Evolutionary conservation across 2,329 filamentous ascomycete genomes (phyloP), one percentile per base, ranked within the genome.

Genomic region (Waltergamsia citrina): DNA sequence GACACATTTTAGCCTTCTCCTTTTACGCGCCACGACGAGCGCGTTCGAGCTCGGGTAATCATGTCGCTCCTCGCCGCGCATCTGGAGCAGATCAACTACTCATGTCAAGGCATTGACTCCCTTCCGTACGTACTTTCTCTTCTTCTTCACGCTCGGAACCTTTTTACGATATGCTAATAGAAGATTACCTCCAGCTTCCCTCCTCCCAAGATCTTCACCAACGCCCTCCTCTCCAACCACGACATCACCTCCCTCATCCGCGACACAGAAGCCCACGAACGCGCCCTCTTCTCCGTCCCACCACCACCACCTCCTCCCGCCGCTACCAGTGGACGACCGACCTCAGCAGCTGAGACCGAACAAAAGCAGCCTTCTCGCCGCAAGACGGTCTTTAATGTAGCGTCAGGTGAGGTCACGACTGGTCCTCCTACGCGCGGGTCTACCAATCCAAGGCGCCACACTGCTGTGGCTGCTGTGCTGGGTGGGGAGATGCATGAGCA

Each of bases 181-280:
- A 34, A 24, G 11, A 15, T 15, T 28, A 6, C 16, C 41, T 34
- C 33, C 43, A 93, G 86, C 22, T 96, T 96, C 48, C 85, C 85
- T 26, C 76, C 76, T 3, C 85, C 90, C n/a, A 93, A 85, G 50
- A 87, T 92, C 51, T 98, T 96, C 62, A 92, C 88, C 45, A 95
- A 94, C 56, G 87, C 92, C 22, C 72, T 98, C 25, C 78, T 96
- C 32, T 79, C 81, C 37, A 79, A 79, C 44, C 81, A 88, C 57
- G 92, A 98, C 57, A 96, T 98, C 46, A 96, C 92, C 4, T 76
- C 85, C 10, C 67, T 98, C 31, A 95, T 98, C 50, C 84, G 92
- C 40, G 92, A 98, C 56, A 95, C 90, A 4, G 92, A 98, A 59
- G 65, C 82, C 16, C 90, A 96, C 61, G 92, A 98, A 57, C 82